These are phyloP conservation scores for Gossypium davidsonii DNA, from an alignment of 441 rosid species.

Conservation along the genomic window DNA sequence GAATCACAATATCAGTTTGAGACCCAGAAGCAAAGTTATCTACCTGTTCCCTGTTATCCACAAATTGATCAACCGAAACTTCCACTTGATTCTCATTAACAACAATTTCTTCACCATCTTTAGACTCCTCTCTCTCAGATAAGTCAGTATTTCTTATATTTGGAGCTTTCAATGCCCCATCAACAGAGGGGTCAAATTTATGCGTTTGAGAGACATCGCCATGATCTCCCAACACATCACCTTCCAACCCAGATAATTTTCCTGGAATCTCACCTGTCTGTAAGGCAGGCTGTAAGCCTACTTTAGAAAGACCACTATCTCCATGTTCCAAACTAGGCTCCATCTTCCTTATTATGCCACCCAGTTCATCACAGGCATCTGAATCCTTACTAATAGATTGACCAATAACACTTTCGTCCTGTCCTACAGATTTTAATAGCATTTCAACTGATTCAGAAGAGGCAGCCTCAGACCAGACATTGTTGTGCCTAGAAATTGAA, in stretches of 20 bases:
- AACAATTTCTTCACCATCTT: constrained; percentile 20
- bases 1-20: constrained; percentile 28
- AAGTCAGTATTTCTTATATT: constrained; percentile 26
- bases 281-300: constrained; percentile 26
- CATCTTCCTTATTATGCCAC: constrained; percentile 62
- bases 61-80: constrained; percentile 25
- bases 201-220: constrained; percentile 30
- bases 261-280: constrained; percentile 33
- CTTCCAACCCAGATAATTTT: constrained; percentile 30
- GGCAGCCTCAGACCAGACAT: constrained; percentile 99
- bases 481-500: constrained; percentile 63
- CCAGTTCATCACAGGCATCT: constrained; percentile 71
- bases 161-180: constrained; percentile 30
- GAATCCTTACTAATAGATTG: constrained; percentile 42
- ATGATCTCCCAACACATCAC: constrained; percentile 34
- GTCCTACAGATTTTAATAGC: constrained; percentile 95
- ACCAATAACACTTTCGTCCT: constrained; percentile 59
- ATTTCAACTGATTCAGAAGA: constrained; percentile 99
- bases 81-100: constrained; percentile 27
- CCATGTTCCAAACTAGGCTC: constrained; percentile 51
- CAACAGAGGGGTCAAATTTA: constrained; percentile 32
- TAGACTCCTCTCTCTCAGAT: constrained; percentile 18
- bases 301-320: constrained; percentile 29
- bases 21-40: constrained; percentile 31
- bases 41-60: constrained; percentile 29